Base-by-base conservation (phyloP, 345 rosid species). In the Aethionema arabicum region DNA sequence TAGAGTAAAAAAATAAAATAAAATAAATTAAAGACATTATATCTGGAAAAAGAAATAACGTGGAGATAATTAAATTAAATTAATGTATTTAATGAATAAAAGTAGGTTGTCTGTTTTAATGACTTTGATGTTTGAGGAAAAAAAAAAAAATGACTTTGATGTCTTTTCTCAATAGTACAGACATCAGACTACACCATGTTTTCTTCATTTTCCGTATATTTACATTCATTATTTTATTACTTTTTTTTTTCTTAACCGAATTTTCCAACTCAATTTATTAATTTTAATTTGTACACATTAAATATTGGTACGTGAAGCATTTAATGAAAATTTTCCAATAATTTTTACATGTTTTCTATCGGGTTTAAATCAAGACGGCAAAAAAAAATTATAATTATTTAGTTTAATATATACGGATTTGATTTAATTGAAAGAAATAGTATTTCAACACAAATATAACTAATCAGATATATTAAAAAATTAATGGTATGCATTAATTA, bases 21-120 rank as follows among this genome's bases (percentile, higher is more conserved):
- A 31, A 32, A 38, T 15, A 54, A 64, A 11, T 42, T 57, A 49
- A 41, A 13, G 45, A 49, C 5, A 53, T n/a, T n/a, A n/a, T 13
- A 37, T 6, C 40, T 37, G 40, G 11, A 37, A 5, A 29, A 31
- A 21, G 8, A 11, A 6, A 6, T 46, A 62, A 69, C 68, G 57
- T 69, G 73, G 73, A 69, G 52, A 57, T 64, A 57, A 21, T 21
- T 21, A 21, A 21, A 21, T 21, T 21, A 21, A 37, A 1, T 63
- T 63, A 53, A 63, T 37, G 65, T 48, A 49, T 70, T 27, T 29
- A 41, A 64, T 63, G 65, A 64, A 11, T 64, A 64, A 49, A 21
- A 50, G 65, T 64, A 43, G 75, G 75, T 58, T 58, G 68, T 71
- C 65, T 71, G 60, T 64, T 57, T 64, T 71, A 52, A 58, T 71